Conservation (phyloP, 1,284 basidiomycete species). For the Tremellales sp. region DNA sequence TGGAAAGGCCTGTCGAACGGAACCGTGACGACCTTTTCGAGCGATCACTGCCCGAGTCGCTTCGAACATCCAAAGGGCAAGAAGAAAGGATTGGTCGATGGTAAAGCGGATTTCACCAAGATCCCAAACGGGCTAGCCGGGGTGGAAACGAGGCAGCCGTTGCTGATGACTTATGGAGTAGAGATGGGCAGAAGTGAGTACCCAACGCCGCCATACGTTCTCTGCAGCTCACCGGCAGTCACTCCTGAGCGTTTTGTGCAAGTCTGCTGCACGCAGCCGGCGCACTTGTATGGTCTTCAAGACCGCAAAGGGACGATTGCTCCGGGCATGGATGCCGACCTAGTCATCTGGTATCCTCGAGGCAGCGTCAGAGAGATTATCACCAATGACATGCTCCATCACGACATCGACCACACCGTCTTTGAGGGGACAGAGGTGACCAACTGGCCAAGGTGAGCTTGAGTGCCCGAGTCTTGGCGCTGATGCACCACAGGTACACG, state of each 20-base stretch:
- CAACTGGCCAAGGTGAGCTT: slow-evolving; percentile 28
- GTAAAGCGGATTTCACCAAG: slow-evolving; percentile 16
- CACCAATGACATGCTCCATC: slow-evolving; percentile 13
- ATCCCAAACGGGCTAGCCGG: slow-evolving; percentile 36
- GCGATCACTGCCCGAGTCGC: slow-evolving; percentile 33
- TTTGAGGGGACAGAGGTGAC: slow-evolving; percentile 25
- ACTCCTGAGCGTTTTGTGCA: too few relatives aligned
- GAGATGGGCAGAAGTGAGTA: slow-evolving; percentile 24
- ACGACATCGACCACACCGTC: slow-evolving; percentile 26
- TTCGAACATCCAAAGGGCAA: slow-evolving; percentile 28
- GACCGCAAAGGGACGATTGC: slow-evolving; percentile 26
- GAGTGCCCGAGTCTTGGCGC: too few relatives aligned
- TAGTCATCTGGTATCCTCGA: slow-evolving; percentile 28
- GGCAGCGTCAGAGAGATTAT: slow-evolving; percentile 8
- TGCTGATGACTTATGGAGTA: slow-evolving; percentile 32
- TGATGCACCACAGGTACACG: too few relatives aligned
- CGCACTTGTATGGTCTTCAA: background rate
- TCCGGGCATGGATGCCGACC: slow-evolving; percentile 34
- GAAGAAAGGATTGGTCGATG: slow-evolving; percentile 9
- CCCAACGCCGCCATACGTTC: slow-evolving; percentile 24
- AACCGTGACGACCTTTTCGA: slow-evolving; percentile 26
- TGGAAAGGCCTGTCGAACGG: slow-evolving; percentile 33
- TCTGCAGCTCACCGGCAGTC: background rate
- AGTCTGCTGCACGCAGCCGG: too few relatives aligned
- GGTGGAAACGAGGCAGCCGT: slow-evolving; percentile 27